Conservation (phyloP, 2,329 filamentous ascomycete species). For the Camillea tinctor region DNA sequence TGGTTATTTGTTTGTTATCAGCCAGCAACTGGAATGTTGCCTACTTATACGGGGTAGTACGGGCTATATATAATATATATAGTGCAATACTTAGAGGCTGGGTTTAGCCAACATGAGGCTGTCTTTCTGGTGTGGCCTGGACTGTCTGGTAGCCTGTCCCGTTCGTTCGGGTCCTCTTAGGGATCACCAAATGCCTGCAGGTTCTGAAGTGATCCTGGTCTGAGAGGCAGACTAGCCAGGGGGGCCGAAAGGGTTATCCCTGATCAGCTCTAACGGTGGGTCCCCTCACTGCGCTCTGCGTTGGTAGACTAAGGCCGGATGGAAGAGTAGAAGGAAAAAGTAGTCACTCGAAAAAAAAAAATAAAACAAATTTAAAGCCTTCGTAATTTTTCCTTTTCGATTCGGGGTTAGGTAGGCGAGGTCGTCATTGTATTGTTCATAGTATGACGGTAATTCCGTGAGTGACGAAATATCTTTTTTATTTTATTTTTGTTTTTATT, state of each 20-base stretch:
- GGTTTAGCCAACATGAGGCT: background rate
- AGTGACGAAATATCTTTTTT: constrained; percentile 26
- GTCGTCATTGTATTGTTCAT: background rate
- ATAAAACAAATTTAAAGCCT: constrained; percentile 26
- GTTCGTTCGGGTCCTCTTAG: constrained; percentile 22
- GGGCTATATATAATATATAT: too few species aligned
- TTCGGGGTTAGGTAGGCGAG: constrained; percentile 16
- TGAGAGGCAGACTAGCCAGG: constrained; percentile 15
- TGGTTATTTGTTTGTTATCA: too few species aligned
- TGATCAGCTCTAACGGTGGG: constrained; percentile 19
- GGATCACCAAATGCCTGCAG: constrained; percentile 13
- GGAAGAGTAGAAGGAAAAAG: constrained; percentile 12
- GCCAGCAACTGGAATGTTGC: too few species aligned
- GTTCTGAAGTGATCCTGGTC: constrained; percentile 18
- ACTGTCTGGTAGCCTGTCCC: constrained; percentile 11
- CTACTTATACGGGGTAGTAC: too few species aligned
- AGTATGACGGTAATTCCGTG: constrained; percentile 23
- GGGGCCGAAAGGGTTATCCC: constrained; percentile 17
- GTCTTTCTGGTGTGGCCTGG: background rate
- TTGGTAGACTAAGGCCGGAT: constrained; percentile 15
- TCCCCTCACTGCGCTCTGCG: constrained; percentile 20
- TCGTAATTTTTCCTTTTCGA: constrained; percentile 22
- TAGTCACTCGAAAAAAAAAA: constrained; percentile 26
- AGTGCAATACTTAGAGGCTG: background rate
- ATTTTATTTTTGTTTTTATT: background rate